Evolutionary conservation across 2,329 filamentous ascomycete species (phyloP).

Genomic region (Nemania sp.): DNA sequence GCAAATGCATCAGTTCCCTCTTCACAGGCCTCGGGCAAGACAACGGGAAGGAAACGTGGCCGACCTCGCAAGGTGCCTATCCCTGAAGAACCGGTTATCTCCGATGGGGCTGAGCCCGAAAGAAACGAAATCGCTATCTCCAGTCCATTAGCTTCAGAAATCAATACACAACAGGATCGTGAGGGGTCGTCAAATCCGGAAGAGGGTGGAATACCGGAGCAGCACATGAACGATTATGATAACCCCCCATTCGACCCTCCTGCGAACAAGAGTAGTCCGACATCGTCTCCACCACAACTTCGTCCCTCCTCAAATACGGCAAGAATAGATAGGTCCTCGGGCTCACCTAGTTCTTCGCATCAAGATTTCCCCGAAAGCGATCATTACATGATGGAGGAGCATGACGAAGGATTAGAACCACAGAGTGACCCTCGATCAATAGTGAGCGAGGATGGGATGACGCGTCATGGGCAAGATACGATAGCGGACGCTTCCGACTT

Average conservation of each 20-base stretch:
- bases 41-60: constrained; percentile 40
- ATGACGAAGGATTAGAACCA: constrained; percentile 33
- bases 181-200: constrained; percentile 6
- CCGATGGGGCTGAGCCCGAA: constrained; percentile 24
- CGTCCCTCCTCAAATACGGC: constrained; percentile 6
- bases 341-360: constrained; percentile 26
- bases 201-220: constrained; percentile 11
- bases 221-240: constrained; percentile 4
- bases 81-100: constrained; percentile 32
- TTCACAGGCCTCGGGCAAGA: constrained; percentile 33
- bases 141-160: constrained; percentile 12
- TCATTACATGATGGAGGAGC: constrained; percentile 30
- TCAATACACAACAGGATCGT: constrained; percentile 3
- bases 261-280: constrained; percentile 15
- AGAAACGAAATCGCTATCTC: constrained; percentile 5
- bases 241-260: constrained; percentile 16
- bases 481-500: constrained; percentile 56
- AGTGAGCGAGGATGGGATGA: constrained; percentile 27
- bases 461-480: constrained; percentile 43
- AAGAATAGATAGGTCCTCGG: constrained; percentile 10
- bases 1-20: constrained; percentile 33
- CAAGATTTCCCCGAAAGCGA: constrained; percentile 27
- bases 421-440: constrained; percentile 39
- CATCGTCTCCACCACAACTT: constrained; percentile 22
- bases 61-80: constrained; percentile 39